Percentiles rank a stretch among this genome's conserved stretches.
phyloP scores from a whole-genome alignment of 768 basidiomycete species.

The Sarcodon aspratus region DNA sequence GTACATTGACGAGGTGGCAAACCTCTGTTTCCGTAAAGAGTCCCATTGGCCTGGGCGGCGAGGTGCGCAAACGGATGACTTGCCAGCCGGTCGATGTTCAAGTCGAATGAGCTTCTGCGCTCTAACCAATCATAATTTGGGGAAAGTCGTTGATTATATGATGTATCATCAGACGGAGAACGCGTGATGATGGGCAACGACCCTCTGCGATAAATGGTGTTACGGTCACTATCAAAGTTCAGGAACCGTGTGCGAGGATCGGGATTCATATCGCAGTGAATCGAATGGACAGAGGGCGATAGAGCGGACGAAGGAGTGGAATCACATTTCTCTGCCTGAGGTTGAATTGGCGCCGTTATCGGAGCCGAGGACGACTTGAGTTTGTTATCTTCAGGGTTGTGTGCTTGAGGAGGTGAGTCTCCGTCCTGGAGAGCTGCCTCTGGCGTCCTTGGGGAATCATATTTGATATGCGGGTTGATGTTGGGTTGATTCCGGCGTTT shows the following conservation, averaged over 20 bases:
- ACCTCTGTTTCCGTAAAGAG: slow-evolving; percentile 1
- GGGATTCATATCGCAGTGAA: background rate
- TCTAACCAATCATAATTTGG: slow-evolving; percentile 10
- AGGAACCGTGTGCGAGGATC: background rate
- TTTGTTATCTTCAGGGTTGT: no score
- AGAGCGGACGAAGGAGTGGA: slow-evolving; percentile 5
- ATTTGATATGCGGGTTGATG: background rate
- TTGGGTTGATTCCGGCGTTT: background rate
- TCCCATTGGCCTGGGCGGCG: slow-evolving; percentile 10
- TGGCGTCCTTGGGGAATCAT: background rate
- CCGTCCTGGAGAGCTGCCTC: background rate
- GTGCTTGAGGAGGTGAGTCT: no score
- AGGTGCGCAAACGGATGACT: slow-evolving; percentile 16
- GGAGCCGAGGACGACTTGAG: background rate
- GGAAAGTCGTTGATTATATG: background rate
- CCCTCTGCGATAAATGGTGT: background rate
- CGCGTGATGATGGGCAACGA: background rate
- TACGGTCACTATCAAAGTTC: background rate
- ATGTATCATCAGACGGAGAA: background rate
- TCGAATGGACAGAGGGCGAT: slow-evolving; percentile 5
- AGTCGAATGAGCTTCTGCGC: slow-evolving; percentile 12
- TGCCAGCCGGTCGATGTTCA: slow-evolving; percentile 7
- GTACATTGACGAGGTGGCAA: slow-evolving; percentile 1
- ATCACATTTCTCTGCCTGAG: slow-evolving; percentile 1
- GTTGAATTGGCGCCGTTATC: background rate